Evolutionary conservation across 495 filamentous ascomycete genomes (phyloP), one percentile per base, ranked within the genome.

Genomic region (Penicillium angulare): DNA sequence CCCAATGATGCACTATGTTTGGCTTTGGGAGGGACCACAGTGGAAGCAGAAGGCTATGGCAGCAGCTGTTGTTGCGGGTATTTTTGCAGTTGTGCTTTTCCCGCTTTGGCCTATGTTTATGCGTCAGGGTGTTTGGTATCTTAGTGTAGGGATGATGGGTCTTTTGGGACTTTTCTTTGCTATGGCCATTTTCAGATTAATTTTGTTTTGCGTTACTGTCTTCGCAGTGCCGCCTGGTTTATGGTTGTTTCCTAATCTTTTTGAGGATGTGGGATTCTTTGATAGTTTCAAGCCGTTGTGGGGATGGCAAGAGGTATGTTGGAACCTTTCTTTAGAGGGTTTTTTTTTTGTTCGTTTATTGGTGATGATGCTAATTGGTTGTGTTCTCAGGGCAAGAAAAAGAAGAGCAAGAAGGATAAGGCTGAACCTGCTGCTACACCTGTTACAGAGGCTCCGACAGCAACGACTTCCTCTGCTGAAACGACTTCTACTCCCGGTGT

Each of bases 261-360:
- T 97, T 72, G 95, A 97, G 69, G 95, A 99, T 65, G 95, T 99
- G 36, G 93, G 92, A 7, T 97, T 99, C 71, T 86, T 97, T 62
- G 95, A 99, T 53, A 95, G 88, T 69, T 99, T 99, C 78, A 87
- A 87, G 71, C 95, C 95, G 21, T 67, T 93, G 27, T 97, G 95
- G 92, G 95, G 88, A 43, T 99, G 95, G 95, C 93, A 97, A 68
- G 90, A 97, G 86, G 93, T 96, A 69, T 52, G 45, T 47, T 15
- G n/a, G n/a, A n/a, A n/a, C n/a, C n/a, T n/a, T n/a, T n/a, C n/a
- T 34, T 26, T 21, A 43, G n/a, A n/a, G n/a, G n/a, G n/a, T 23
- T 47, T 27, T 55, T 38, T 34, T 34, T 43, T 10, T 35, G 7
- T 5, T 5, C 45, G 0, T 27, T 0, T 29, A 10, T 0, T 5